A percentile compares a stretch with the other conserved stretches of the same genome.
Conservation (phyloP, 257 asterid genomes). For the Lycium barbarum region DNA sequence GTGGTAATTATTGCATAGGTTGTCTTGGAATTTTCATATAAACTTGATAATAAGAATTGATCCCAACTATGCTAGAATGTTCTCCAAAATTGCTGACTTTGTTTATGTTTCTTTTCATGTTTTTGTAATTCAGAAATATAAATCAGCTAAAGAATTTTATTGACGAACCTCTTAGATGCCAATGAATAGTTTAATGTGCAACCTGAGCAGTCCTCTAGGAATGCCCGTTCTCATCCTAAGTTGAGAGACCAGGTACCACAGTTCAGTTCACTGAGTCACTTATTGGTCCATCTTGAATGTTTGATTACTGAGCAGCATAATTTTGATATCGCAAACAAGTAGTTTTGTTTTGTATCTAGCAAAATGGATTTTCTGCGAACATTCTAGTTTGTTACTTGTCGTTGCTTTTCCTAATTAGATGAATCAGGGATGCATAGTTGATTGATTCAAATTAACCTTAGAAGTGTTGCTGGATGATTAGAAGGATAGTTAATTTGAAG, state of each 20-base stretch:
- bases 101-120: slow-evolving; percentile 1
- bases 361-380: neutral
- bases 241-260: neutral
- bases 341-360: neutral
- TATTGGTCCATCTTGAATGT: neutral
- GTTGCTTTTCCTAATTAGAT: neutral
- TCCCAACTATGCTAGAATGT: neutral
- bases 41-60: slow-evolving; percentile 8
- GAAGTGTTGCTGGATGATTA: neutral
- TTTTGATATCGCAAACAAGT: neutral
- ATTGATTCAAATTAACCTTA: neutral
- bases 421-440: neutral
- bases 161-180: neutral
- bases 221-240: neutral
- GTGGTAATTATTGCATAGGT: neutral
- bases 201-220: neutral
- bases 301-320: slow-evolving; percentile 12
- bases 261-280: slow-evolving; percentile 7
- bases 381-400: neutral
- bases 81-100: neutral
- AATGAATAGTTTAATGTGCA: neutral
- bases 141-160: neutral
- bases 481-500: neutral
- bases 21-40: neutral
- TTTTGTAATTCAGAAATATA: slow-evolving; percentile 12